A percentile compares a stretch with the other conserved stretches of the same genome.
phyloP scores from a whole-genome alignment of 345 rosid species.

The Boechera stricta region DNA sequence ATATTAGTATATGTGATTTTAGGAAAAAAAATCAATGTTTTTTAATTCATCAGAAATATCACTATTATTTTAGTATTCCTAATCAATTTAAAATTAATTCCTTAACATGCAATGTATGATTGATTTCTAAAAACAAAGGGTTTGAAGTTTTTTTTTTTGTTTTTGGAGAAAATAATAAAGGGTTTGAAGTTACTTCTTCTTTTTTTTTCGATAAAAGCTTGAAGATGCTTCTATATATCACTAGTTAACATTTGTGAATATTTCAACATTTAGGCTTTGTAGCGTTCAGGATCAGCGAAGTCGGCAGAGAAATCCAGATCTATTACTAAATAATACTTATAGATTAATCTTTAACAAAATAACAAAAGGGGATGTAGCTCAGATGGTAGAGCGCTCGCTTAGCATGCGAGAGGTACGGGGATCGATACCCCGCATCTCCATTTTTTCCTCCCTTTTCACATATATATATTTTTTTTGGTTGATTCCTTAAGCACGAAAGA shows the following conservation, averaged over 20 bases:
- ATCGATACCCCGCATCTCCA: slow-evolving; percentile 92
- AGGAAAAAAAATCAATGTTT: not conserved
- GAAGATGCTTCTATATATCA: not conserved
- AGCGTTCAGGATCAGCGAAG: not conserved
- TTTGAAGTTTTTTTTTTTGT: too few relatives aligned
- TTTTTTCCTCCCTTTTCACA: not conserved
- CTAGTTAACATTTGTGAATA: not conserved
- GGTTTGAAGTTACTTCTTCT: too few relatives aligned
- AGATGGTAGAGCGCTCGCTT: slow-evolving; percentile 96
- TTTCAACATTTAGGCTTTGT: not conserved
- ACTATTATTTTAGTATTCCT: not conserved
- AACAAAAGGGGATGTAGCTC: slow-evolving; percentile 74
- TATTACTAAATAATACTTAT: not conserved
- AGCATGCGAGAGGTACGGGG: slow-evolving; percentile 94
- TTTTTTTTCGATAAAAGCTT: too few relatives aligned
- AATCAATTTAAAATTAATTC: not conserved
- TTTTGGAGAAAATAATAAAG: too few relatives aligned
- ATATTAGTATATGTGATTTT: too few relatives aligned
- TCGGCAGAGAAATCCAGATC: not conserved
- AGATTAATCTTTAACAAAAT: too few relatives aligned
- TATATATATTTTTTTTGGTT: too few relatives aligned
- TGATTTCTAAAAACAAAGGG: too few relatives aligned
- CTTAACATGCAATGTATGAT: too few relatives aligned
- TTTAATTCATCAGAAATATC: not conserved
- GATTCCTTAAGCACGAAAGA: too few relatives aligned